A percentile compares a stretch with the other conserved stretches of the same genome.
phyloP scores from a whole-genome alignment of 163 green algal genomes.

The Scenedesmus sp. region DNA sequence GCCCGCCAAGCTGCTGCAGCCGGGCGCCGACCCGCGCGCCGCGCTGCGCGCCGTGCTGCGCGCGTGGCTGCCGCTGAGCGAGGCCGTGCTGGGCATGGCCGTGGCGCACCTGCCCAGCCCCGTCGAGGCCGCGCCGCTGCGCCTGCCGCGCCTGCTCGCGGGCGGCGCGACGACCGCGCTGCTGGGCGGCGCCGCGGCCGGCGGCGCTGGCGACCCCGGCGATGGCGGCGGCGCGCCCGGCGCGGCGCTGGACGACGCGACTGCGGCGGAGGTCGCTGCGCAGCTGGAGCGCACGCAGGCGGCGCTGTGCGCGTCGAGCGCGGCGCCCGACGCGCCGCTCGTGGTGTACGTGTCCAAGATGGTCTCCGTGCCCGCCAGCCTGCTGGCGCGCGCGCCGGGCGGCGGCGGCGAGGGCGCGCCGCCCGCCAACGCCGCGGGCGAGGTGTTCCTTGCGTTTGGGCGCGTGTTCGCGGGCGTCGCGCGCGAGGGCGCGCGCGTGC shows the following conservation, averaged over 20 bases:
- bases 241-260: neutral
- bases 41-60: constrained; percentile 75
- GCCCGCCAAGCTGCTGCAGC: constrained; percentile 57
- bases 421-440: constrained; percentile 13
- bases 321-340: constrained; percentile 61
- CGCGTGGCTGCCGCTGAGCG: constrained; percentile 91
- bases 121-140: constrained; percentile 60
- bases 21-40: constrained; percentile 40
- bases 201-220: neutral
- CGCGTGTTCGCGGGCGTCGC: constrained; percentile 91
- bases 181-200: neutral
- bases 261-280: constrained; percentile 17
- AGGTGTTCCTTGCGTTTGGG: constrained; percentile 94
- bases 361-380: constrained; percentile 78
- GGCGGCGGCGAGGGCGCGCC: neutral
- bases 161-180: constrained; percentile 20
- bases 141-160: constrained; percentile 70
- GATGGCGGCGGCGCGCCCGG: neutral
- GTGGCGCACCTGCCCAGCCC: constrained; percentile 85
- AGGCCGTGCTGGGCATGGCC: constrained; percentile 88
- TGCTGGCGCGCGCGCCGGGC: constrained; percentile 26
- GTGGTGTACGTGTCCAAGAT: constrained; percentile 97
- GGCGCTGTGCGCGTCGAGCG: constrained; percentile 25
- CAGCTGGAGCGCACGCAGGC: constrained; percentile 34
- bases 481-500: constrained; percentile 74